phyloP scores from a whole-genome alignment of 2,329 filamentous ascomycete genomes.

The Tolypocladium album region DNA sequence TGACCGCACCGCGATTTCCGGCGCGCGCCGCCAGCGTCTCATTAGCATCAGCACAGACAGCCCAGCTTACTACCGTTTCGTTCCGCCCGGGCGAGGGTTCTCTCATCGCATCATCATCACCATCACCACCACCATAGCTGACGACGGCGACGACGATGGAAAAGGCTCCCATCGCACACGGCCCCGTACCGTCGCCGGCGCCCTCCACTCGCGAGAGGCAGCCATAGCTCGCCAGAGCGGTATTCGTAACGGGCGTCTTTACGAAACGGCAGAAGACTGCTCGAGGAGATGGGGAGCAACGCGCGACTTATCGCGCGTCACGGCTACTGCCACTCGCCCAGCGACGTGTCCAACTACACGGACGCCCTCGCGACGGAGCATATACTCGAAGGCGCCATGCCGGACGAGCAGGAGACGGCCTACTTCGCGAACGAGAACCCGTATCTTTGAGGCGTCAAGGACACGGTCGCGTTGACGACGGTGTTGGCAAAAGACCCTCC shows the following conservation, averaged over 20 bases:
- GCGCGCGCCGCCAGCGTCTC: too few species aligned
- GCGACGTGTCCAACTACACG: slow-evolving; percentile 34
- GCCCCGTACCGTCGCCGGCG: neutral
- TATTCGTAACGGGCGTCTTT: too few species aligned
- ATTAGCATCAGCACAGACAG: too few species aligned
- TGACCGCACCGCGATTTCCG: too few species aligned
- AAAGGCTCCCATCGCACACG: neutral
- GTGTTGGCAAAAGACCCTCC: slow-evolving; percentile 1
- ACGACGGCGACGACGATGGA: neutral
- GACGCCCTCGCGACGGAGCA: slow-evolving; percentile 27
- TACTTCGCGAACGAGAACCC: slow-evolving; percentile 38
- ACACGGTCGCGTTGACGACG: neutral
- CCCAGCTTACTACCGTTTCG: neutral
- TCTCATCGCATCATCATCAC: neutral
- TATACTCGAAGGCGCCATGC: slow-evolving; percentile 29
- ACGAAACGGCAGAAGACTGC: slow-evolving; percentile 32
- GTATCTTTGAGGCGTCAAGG: slow-evolving; percentile 27
- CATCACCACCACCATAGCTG: neutral
- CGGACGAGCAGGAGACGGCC: slow-evolving; percentile 27
- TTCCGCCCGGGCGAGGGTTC: neutral
- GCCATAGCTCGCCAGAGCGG: neutral
- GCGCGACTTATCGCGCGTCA: slow-evolving; percentile 38
- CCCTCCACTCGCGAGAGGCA: too few species aligned
- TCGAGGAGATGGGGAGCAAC: slow-evolving; percentile 34
- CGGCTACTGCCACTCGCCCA: slow-evolving; percentile 36